A percentile compares a stretch with the other conserved stretches of the same genome.
Evolutionary conservation across 2,329 filamentous ascomycete genomes (phyloP).

Genomic region (Botryotinia convoluta): DNA sequence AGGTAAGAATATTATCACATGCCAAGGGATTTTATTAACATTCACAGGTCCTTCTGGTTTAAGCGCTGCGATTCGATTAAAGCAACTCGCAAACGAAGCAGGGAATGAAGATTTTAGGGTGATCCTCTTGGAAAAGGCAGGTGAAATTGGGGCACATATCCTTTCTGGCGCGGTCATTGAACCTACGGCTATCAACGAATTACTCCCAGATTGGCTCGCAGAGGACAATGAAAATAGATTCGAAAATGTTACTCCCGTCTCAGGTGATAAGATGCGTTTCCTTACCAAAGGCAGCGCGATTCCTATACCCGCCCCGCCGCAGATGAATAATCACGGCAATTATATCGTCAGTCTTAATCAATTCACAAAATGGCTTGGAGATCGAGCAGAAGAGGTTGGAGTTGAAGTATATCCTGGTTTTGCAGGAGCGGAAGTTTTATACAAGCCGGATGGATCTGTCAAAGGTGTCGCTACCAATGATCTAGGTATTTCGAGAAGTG

Average conservation of each 20-base stretch:
- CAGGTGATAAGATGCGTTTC: slow-evolving; percentile 86
- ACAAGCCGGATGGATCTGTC: slow-evolving; percentile 81
- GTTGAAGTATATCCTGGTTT: slow-evolving; percentile 97
- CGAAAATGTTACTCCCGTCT: slow-evolving; percentile 80
- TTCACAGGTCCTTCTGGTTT: slow-evolving; percentile 77
- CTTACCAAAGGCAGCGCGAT: slow-evolving; percentile 77
- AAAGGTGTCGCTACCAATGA: slow-evolving; percentile 96
- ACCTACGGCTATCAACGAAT: slow-evolving; percentile 80
- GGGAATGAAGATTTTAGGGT: slow-evolving; percentile 97
- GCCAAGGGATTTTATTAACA: slow-evolving; percentile 22
- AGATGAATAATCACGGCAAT: slow-evolving; percentile 98
- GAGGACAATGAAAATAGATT: slow-evolving; percentile 87
- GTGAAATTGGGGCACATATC: slow-evolving; percentile 91
- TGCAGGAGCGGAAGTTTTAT: slow-evolving; percentile 88
- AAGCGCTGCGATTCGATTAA: slow-evolving; percentile 87
- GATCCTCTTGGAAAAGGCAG: slow-evolving; percentile 88
- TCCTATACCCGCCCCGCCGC: slow-evolving; percentile 82
- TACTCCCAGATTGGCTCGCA: slow-evolving; percentile 89
- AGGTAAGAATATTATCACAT: slow-evolving; percentile 47
- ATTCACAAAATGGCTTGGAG: slow-evolving; percentile 91
- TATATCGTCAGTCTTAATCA: slow-evolving; percentile 96
- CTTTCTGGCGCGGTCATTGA: slow-evolving; percentile 94
- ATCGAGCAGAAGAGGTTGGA: slow-evolving; percentile 92
- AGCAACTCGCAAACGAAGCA: slow-evolving; percentile 90
- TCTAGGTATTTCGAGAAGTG: slow-evolving; percentile 76